Conservation (phyloP, 2,329 filamentous ascomycete species). For the Beauveria australis region DNA sequence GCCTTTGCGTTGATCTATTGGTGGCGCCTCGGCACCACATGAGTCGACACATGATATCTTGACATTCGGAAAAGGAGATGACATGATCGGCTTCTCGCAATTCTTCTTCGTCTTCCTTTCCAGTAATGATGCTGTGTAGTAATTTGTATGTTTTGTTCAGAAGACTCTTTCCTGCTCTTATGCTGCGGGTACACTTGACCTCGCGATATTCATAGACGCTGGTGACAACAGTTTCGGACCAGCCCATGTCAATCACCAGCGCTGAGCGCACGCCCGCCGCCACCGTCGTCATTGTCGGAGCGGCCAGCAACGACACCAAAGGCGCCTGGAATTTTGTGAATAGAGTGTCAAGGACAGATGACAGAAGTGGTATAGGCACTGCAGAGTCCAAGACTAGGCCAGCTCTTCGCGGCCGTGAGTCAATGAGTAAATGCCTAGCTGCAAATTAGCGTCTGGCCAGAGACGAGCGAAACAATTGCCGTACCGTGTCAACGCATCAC, state of each 20-base stretch:
- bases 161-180: constrained; percentile 66
- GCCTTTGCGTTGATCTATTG: constrained; percentile 24
- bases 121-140: constrained; percentile 32
- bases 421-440: constrained; percentile 54
- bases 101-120: constrained; percentile 23
- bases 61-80: constrained; percentile 68
- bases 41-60: constrained; percentile 67
- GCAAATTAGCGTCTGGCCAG: not conserved
- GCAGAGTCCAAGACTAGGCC: constrained; percentile 69
- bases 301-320: constrained; percentile 71
- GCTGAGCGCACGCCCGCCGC: constrained; percentile 81
- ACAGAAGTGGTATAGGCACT: constrained; percentile 70
- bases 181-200: constrained; percentile 59
- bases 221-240: constrained; percentile 81
- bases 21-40: constrained; percentile 58
- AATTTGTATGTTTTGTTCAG: constrained; percentile 61
- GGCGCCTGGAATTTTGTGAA: constrained; percentile 77
- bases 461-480: constrained; percentile 28
- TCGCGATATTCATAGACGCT: constrained; percentile 88
- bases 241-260: constrained; percentile 82
- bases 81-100: constrained; percentile 24
- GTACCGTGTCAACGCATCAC: constrained; percentile 75
- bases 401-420: constrained; percentile 67
- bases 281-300: constrained; percentile 63
- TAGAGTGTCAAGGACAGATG: constrained; percentile 64